Percentiles rank a stretch among this genome's conserved stretches.
Conservation (phyloP, 257 asterid species). For the Rehmannia glutinosa region DNA sequence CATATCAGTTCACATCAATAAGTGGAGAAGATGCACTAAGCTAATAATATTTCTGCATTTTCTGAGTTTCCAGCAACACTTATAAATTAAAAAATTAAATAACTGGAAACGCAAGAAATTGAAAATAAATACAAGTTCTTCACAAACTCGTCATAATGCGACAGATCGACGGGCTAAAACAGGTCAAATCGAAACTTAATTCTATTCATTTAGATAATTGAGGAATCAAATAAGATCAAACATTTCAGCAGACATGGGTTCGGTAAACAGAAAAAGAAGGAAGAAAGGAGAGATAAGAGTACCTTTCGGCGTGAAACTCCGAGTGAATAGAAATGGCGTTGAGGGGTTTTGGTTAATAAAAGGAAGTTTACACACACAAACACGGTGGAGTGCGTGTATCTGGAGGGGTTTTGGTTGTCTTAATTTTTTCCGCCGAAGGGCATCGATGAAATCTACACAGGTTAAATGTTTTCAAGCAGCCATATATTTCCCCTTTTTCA, state of each 20-base stretch:
- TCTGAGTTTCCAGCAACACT: too few species aligned
- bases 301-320: neutral
- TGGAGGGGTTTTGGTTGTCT: neutral
- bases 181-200: neutral
- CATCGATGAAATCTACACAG: constrained; percentile 14
- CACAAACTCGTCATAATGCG: neutral
- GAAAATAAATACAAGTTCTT: too few species aligned
- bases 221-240: neutral
- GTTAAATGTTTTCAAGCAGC: neutral
- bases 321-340: neutral
- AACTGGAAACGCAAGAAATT: too few species aligned
- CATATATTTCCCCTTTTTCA: neutral
- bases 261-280: neutral
- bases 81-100: too few species aligned
- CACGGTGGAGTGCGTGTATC: neutral
- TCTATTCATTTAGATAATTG: neutral
- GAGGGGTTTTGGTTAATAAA: neutral
- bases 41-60: neutral
- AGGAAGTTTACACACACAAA: too few species aligned
- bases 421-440: constrained; percentile 19
- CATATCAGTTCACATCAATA: neutral
- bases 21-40: neutral
- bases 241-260: neutral
- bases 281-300: neutral
- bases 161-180: constrained; percentile 19